These are phyloP conservation scores for Fusarium cicatricum DNA, from an alignment of 2,329 filamentous ascomycete species.

Conservation along the genomic window DNA sequence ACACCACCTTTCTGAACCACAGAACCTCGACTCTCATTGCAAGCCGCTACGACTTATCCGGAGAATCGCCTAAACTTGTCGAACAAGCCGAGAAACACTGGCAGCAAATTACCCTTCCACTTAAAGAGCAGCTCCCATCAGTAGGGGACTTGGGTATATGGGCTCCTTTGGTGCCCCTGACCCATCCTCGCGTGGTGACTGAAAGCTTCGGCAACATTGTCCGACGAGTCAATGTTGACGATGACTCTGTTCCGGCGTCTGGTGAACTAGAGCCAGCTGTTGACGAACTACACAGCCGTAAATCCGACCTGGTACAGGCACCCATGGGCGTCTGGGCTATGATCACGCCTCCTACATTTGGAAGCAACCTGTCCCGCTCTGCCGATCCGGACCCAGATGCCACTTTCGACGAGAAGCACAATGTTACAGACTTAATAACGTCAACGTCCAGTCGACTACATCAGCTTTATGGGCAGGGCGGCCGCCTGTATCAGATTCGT, in stretches of 20 bases:
- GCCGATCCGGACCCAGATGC: slow-evolving; percentile 32
- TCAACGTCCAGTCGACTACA: slow-evolving; percentile 44
- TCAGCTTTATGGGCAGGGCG: slow-evolving; percentile 51
- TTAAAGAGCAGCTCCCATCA: slow-evolving; percentile 29
- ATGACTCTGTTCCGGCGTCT: slow-evolving; percentile 67
- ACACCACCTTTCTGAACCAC: slow-evolving; percentile 80
- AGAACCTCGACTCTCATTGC: slow-evolving; percentile 65
- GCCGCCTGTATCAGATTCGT: slow-evolving; percentile 55
- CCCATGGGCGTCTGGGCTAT: slow-evolving; percentile 78
- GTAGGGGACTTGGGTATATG: slow-evolving; percentile 42
- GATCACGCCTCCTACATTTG: slow-evolving; percentile 58
- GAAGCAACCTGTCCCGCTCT: neutral
- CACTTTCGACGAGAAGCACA: slow-evolving; percentile 32
- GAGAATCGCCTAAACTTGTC: slow-evolving; percentile 31
- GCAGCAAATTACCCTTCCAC: slow-evolving; percentile 49
- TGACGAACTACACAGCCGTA: slow-evolving; percentile 61
- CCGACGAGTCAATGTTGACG: slow-evolving; percentile 64
- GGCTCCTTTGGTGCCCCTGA: slow-evolving; percentile 68
- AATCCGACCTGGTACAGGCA: slow-evolving; percentile 46
- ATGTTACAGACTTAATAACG: slow-evolving; percentile 32
- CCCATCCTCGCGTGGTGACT: slow-evolving; percentile 66
- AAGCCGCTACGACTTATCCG: slow-evolving; percentile 42
- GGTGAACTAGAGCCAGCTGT: slow-evolving; percentile 74
- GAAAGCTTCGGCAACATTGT: slow-evolving; percentile 82
- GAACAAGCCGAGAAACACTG: slow-evolving; percentile 48